phyloP scores from a whole-genome alignment of 2,329 filamentous ascomycete species.

The Epichloe hybrida region DNA sequence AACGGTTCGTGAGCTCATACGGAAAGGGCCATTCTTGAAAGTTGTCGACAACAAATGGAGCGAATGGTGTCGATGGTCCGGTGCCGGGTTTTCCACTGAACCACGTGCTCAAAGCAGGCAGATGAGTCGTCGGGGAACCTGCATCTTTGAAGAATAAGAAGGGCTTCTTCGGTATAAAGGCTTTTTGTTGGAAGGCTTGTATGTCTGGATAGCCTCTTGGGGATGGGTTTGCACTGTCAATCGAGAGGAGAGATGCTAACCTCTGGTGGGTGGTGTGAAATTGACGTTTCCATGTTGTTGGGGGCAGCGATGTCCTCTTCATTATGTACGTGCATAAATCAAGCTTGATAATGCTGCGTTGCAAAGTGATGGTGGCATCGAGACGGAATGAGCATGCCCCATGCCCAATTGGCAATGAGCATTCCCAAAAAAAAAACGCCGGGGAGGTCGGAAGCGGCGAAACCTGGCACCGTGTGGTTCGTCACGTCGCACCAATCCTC shows the following conservation, averaged over 20 bases:
- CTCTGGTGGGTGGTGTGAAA: neutral
- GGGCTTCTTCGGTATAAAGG: conserved; percentile 39
- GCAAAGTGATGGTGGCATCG: no score
- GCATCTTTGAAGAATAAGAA: conserved; percentile 31
- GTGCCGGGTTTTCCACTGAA: conserved; percentile 24
- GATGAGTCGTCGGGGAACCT: conserved; percentile 18
- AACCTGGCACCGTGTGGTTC: conserved; percentile 1
- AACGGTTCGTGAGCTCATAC: conserved; percentile 24
- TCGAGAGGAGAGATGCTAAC: neutral
- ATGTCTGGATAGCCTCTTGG: conserved; percentile 15
- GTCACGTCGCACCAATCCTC: neutral
- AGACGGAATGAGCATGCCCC: no score
- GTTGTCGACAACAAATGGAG: conserved; percentile 14
- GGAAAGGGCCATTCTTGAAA: conserved; percentile 22
- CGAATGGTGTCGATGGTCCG: neutral
- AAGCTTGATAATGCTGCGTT: no score
- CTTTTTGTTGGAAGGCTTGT: conserved; percentile 36
- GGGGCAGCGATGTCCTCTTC: neutral
- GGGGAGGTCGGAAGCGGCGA: conserved; percentile 4
- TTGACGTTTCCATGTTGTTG: neutral
- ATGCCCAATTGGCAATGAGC: no score
- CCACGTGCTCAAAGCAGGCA: conserved; percentile 48
- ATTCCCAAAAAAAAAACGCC: no score
- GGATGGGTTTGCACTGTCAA: conserved; percentile 6
- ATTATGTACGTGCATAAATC: conserved; percentile 1